Conservation (phyloP, 2,329 filamentous ascomycete species). For the Nothopassalora personata region DNA sequence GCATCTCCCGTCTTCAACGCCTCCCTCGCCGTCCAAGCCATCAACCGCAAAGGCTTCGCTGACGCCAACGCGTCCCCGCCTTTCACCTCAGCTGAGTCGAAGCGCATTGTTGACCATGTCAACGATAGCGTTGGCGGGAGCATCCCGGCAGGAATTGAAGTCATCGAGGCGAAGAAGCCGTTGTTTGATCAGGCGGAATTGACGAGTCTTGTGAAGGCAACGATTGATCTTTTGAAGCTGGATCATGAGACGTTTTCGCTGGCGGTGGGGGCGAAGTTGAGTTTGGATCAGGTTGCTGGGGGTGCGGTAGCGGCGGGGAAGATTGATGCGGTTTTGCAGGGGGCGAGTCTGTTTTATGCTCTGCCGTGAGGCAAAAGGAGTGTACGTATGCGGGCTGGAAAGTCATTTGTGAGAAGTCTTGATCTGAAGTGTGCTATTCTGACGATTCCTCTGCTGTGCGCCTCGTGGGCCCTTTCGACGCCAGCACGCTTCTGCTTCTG, state of each 20-base stretch:
- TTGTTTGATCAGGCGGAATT: slow-evolving; percentile 24
- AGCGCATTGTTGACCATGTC: slow-evolving; percentile 22
- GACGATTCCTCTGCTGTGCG: too few relatives aligned
- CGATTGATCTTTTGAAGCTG: slow-evolving; percentile 21
- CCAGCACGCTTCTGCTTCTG: too few relatives aligned
- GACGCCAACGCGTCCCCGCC: slow-evolving; percentile 17
- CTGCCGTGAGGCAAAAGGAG: background rate
- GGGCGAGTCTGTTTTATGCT: slow-evolving; percentile 15
- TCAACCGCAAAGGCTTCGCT: slow-evolving; percentile 23
- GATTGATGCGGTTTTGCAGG: slow-evolving; percentile 19
- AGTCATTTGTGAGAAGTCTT: too few relatives aligned
- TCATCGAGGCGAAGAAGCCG: slow-evolving; percentile 23
- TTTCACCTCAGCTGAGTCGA: slow-evolving; percentile 23
- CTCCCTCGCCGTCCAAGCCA: slow-evolving; percentile 19
- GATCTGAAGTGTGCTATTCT: too few relatives aligned
- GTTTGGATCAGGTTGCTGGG: slow-evolving; percentile 13
- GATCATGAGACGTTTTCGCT: slow-evolving; percentile 26
- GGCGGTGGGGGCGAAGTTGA: slow-evolving; percentile 22
- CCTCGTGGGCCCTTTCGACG: too few relatives aligned
- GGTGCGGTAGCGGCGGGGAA: slow-evolving; percentile 17
- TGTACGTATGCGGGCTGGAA: background rate
- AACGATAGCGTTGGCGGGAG: slow-evolving; percentile 23
- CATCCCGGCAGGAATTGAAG: slow-evolving; percentile 18
- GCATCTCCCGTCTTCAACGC: slow-evolving; percentile 19
- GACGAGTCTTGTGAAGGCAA: slow-evolving; percentile 21